Base-by-base conservation (phyloP, 2,329 filamentous ascomycete species). In the Ophiocordyceps robertsii region DNA sequence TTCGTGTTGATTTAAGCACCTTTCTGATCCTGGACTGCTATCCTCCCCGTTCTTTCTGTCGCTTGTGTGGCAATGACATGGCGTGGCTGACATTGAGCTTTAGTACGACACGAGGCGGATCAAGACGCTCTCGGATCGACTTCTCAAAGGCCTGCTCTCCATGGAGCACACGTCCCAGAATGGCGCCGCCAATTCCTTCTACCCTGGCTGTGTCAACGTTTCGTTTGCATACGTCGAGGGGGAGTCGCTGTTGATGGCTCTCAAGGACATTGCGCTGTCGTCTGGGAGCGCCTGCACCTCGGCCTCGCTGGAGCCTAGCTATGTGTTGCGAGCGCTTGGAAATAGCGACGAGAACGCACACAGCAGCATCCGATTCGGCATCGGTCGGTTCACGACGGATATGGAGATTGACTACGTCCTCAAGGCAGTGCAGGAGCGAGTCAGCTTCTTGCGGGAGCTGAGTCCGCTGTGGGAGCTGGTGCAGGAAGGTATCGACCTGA, bases 171-270 rank as follows among this genome's bases (percentile, higher is more conserved):
- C 92, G 2, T 77, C 74, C 9, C 80, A 95, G 53, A 98, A 98
- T 56, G 92, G 92, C 40, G 87, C 92, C 53, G 73, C 80, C 2
- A 65, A 82, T 5, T 73, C 77, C 41, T 93, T 93, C 63, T 98
- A 98, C 60, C 88, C 92, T 2, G 92, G 92, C 48, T 98, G 92
- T 54, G 90, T 98, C 47, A 98, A 98, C 62, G 84, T 98, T 11
- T 98, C 92, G 0, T 98, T 98, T 58, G 90, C 92, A 30, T 98
- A 98, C 56, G 88, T 98, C 5, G 92, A 98, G 65, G 92, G 92
- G 51, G 92, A 98, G 65, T 96, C 92, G 3, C 80, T 98, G 1
- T 74, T 98, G 49, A 98, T 98, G 92, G 92, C 92, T 0, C 69
- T 98, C 38, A 98, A 98, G 66, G 92, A 98, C 53, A 95, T 98